phyloP scores from a whole-genome alignment of 345 rosid species.

The Mallotus nudiflorus region DNA sequence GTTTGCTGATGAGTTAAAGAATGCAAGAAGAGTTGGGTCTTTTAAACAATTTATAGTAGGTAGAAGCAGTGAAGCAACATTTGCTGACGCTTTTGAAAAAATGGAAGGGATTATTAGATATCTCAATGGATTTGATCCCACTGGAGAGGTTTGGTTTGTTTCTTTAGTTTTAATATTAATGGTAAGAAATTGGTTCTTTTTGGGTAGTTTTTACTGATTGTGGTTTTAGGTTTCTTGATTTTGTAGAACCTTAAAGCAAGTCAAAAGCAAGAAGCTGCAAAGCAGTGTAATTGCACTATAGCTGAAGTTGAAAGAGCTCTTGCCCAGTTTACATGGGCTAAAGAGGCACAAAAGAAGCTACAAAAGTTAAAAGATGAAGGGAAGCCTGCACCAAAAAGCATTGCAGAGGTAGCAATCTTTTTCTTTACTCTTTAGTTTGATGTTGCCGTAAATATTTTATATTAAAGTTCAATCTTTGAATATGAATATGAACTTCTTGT shows the following conservation, averaged over 20 bases:
- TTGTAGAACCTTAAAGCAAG: conserved; percentile 75
- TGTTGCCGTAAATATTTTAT: no score
- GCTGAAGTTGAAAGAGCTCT: conserved; percentile 80
- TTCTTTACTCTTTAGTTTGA: no score
- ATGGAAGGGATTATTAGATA: conserved; percentile 76
- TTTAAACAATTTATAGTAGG: conserved; percentile 81
- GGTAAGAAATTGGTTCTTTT: not conserved
- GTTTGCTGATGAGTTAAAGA: conserved; percentile 78
- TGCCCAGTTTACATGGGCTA: conserved; percentile 87
- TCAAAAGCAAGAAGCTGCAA: conserved; percentile 86
- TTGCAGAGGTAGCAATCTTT: conserved; percentile 64
- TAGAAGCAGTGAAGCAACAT: conserved; percentile 83
- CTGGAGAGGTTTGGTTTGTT: conserved; percentile 71
- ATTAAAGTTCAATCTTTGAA: no score
- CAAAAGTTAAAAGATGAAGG: conserved; percentile 73
- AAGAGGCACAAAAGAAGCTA: conserved; percentile 70
- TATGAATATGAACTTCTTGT: no score
- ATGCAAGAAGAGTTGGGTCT: conserved; percentile 62
- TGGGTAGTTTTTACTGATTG: conserved; percentile 31
- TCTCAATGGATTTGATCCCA: conserved; percentile 64
- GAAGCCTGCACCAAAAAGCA: conserved; percentile 78
- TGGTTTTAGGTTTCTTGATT: conserved; percentile 50
- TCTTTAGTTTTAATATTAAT: not conserved
- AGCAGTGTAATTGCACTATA: conserved; percentile 70
- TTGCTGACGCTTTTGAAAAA: conserved; percentile 74